Percentiles rank a stretch among this genome's conserved stretches.
phyloP scores from a whole-genome alignment of 345 rosid genomes.

The Anacardium occidentale region DNA sequence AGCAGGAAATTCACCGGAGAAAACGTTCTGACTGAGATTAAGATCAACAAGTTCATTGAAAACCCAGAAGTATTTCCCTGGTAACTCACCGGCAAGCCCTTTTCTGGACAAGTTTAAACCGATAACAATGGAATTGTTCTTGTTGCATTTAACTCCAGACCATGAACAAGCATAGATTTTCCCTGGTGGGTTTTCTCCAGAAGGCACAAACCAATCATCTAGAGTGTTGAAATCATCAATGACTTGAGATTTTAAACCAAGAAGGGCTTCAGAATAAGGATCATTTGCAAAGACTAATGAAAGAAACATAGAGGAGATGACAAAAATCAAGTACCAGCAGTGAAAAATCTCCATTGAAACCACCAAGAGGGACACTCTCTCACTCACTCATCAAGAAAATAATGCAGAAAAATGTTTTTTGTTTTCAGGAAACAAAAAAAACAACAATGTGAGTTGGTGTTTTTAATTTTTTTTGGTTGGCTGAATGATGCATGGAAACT shows the following conservation, averaged over 20 bases:
- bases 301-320: conserved; percentile 27
- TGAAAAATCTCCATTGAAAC: conserved; percentile 60
- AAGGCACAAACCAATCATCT: conserved; percentile 62
- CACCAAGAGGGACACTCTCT: conserved; percentile 16
- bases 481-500: conserved; percentile 62
- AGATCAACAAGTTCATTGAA: conserved; percentile 70
- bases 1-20: conserved; percentile 64
- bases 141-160: conserved; percentile 75
- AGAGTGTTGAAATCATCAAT: conserved; percentile 43
- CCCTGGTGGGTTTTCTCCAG: conserved; percentile 31
- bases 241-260: conserved; percentile 68
- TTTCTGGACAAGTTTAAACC: conserved; percentile 62
- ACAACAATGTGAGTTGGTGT: not conserved
- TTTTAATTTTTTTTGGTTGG: conserved; percentile 18
- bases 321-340: conserved; percentile 29
- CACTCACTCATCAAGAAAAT: too few species aligned
- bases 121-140: conserved; percentile 51
- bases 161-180: conserved; percentile 64
- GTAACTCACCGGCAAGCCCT: conserved; percentile 57
- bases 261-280: conserved; percentile 62
- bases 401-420: too few species aligned
- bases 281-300: conserved; percentile 37
- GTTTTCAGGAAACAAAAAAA: not conserved
- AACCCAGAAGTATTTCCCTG: conserved; percentile 48
- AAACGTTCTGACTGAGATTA: conserved; percentile 75